A percentile compares a stretch with the other conserved stretches of the same genome.
phyloP scores from a whole-genome alignment of 2,329 filamentous ascomycete genomes.

The Fusarium xylarioides region DNA sequence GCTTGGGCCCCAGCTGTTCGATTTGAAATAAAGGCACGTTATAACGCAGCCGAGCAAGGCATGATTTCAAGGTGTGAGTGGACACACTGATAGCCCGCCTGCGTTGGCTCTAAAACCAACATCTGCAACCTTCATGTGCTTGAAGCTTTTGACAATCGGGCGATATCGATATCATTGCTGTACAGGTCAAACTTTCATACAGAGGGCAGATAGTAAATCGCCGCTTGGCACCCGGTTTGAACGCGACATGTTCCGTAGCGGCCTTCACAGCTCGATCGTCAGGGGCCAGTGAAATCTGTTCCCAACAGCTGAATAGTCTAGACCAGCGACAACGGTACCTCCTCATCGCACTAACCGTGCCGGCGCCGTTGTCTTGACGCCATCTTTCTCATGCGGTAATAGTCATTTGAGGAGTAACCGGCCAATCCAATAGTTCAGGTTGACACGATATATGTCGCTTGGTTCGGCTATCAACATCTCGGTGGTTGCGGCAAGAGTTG shows the following conservation, averaged over 20 bases:
- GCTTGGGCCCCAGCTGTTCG: not conserved
- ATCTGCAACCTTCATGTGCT: slow-evolving; percentile 19
- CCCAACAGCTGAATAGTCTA: slow-evolving; percentile 28
- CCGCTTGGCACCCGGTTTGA: slow-evolving; percentile 11
- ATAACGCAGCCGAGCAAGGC: slow-evolving; percentile 19
- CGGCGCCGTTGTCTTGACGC: slow-evolving; percentile 26
- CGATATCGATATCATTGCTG: slow-evolving; percentile 15
- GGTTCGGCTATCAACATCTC: slow-evolving; percentile 1
- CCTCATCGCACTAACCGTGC: slow-evolving; percentile 27
- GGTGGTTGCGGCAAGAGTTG: not conserved
- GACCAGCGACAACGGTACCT: slow-evolving; percentile 31
- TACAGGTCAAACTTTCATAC: slow-evolving; percentile 4
- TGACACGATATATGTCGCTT: slow-evolving; percentile 1
- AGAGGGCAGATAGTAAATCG: slow-evolving; percentile 5
- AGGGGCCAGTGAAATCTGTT: slow-evolving; percentile 16
- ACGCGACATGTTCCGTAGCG: slow-evolving; percentile 30
- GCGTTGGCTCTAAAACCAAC: slow-evolving; percentile 15
- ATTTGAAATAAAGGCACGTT: slow-evolving; percentile 22
- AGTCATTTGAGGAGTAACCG: not conserved
- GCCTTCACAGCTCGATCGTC: slow-evolving; percentile 24
- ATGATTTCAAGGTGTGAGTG: slow-evolving; percentile 32
- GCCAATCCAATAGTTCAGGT: slow-evolving; percentile 26
- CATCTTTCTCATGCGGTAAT: slow-evolving; percentile 21
- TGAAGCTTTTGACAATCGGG: slow-evolving; percentile 27
- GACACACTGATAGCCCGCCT: slow-evolving; percentile 11